Base-by-base conservation (phyloP, 2,329 filamentous ascomycete genomes). In the Diaporthe vaccinii region DNA sequence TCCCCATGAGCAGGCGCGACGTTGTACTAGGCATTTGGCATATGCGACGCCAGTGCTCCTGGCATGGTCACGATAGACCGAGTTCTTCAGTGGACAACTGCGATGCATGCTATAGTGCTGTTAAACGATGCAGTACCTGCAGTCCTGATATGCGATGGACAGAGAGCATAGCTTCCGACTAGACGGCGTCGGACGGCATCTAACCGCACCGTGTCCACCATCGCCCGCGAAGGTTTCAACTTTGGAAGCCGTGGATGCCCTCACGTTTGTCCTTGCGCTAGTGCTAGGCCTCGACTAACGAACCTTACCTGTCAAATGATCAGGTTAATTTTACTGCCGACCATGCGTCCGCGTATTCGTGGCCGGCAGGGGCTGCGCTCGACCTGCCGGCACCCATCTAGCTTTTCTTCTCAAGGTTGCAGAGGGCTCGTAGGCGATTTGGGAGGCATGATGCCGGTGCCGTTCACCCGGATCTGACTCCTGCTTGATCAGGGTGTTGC, bases 221-320 rank as follows among this genome's bases (percentile, higher is more conserved):
- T 46, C 41, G 41, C 4, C 15, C 61, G 10, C 22, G 14, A 25
- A 12, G 15, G 31, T 25, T 49, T 22, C 12, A 7, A 55, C 51
- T 7, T 9, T 55, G 51, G 53, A 25, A n/a, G 31, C 49, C 31
- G 34, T 4, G 28, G 15, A 28, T 55, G 34, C n/a, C 46, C 46
- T 53, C 31, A 28, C 14, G 3, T 53, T n/a, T 10, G 8, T 55
- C 46, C n/a, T 15, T 53, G 46, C 46, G 31, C 65, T 53, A 28
- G 34, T 39, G 15, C 53, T 68, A 53, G 65, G 31, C 65, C 46
- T 68, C 49, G 46, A 34, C 65, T 68, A 53, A 20, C n/a, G 25
- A 68, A 68, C 46, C 34, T 55, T 68, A 68, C 46, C 20, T 20
- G n/a, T 25, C 65, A 53, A 53, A 39, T 53, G 46, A 55, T 28